These are phyloP conservation scores for Aspergillus novofumigatus DNA, from an alignment of 2,329 filamentous ascomycete genomes.

Conservation along the genomic window DNA sequence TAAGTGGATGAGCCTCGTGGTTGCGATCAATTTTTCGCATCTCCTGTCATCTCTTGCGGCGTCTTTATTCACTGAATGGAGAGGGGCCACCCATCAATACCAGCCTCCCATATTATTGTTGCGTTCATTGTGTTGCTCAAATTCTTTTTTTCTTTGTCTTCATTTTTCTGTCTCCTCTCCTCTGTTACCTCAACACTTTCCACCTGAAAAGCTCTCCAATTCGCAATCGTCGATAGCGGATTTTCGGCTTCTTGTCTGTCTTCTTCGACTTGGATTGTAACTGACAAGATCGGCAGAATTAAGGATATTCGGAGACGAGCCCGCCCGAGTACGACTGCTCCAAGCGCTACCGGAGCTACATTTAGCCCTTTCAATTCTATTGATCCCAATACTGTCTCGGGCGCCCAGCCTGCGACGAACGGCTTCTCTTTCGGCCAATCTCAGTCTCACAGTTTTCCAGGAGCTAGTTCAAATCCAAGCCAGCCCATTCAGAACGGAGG, in stretches of 20 bases:
- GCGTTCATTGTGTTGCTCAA: slow-evolving; percentile 1
- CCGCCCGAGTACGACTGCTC: slow-evolving; percentile 19
- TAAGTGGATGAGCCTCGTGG: slow-evolving; percentile 39
- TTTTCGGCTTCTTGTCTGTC: not conserved
- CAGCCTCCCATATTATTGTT: slow-evolving; percentile 5
- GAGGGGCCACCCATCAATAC: not conserved
- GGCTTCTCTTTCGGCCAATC: slow-evolving; percentile 34
- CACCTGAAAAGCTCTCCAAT: not conserved
- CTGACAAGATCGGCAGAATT: slow-evolving; percentile 12
- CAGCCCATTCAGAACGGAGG: slow-evolving; percentile 22
- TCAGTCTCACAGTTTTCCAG: slow-evolving; percentile 35
- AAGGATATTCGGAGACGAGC: slow-evolving; percentile 24
- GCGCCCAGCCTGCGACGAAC: slow-evolving; percentile 21
- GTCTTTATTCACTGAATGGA: not conserved
- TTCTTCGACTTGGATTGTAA: not conserved
- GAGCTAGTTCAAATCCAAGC: slow-evolving; percentile 19
- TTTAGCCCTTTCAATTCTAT: slow-evolving; percentile 28
- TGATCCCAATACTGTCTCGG: slow-evolving; percentile 26
- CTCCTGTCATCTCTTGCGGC: slow-evolving; percentile 4
- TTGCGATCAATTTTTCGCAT: slow-evolving; percentile 8
- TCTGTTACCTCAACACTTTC: not conserved
- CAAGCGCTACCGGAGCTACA: slow-evolving; percentile 14
- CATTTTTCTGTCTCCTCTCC: not conserved
- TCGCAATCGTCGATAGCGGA: not conserved
- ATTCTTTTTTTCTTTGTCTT: not conserved